phyloP scores from a whole-genome alignment of 768 basidiomycete genomes.

The Boletales sp. region DNA sequence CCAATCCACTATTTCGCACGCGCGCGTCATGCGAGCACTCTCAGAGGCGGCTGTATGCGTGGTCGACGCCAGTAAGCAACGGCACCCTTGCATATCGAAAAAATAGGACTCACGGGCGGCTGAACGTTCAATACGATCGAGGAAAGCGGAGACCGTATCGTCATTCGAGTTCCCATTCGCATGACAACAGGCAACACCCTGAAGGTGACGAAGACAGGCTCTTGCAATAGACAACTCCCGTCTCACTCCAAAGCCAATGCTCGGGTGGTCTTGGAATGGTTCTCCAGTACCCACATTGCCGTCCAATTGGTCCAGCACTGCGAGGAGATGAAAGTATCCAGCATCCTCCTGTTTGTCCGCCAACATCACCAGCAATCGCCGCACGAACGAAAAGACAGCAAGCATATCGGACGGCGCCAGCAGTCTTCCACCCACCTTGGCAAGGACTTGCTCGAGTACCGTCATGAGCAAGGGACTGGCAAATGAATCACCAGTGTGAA shows the following conservation, averaged over 20 bases:
- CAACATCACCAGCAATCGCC: slow-evolving; percentile 60
- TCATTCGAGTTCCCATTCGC: background rate
- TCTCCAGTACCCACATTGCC: slow-evolving; percentile 25
- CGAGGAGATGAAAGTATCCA: slow-evolving; percentile 30
- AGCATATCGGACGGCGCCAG: slow-evolving; percentile 59
- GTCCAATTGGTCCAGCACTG: slow-evolving; percentile 36
- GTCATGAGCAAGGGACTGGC: slow-evolving; percentile 81
- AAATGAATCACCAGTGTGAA: slow-evolving; percentile 28
- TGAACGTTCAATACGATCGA: slow-evolving; percentile 41
- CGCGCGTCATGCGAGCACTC: slow-evolving; percentile 33
- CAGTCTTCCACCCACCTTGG: slow-evolving; percentile 56
- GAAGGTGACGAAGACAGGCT: slow-evolving; percentile 33
- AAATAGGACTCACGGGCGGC: slow-evolving; percentile 42
- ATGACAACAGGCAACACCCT: slow-evolving; percentile 3
- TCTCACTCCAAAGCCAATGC: slow-evolving; percentile 37
- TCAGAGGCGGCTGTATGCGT: slow-evolving; percentile 36
- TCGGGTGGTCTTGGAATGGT: slow-evolving; percentile 33
- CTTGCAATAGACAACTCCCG: slow-evolving; percentile 45
- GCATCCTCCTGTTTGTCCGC: slow-evolving; percentile 50
- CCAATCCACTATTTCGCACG: slow-evolving; percentile 64
- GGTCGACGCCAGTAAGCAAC: background rate
- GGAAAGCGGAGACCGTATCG: slow-evolving; percentile 37
- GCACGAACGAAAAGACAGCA: slow-evolving; percentile 58
- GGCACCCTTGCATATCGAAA: background rate
- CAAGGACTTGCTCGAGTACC: slow-evolving; percentile 70